These are phyloP conservation scores for Mycena venus DNA, from an alignment of 768 basidiomycete species.

Conservation along the genomic window DNA sequence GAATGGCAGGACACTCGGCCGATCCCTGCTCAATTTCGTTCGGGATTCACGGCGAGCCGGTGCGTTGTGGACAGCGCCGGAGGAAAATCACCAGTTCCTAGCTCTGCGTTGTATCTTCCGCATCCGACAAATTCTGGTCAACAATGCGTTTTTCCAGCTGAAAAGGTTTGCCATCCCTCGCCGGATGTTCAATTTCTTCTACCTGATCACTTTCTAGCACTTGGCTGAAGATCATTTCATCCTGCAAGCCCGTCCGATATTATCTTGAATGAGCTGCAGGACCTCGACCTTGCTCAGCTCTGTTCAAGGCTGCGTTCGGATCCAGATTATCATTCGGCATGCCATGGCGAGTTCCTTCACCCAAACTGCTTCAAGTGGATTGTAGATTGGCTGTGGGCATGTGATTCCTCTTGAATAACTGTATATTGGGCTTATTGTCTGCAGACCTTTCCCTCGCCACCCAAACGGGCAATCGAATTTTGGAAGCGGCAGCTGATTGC, in stretches of 20 bases:
- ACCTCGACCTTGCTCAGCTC: background rate
- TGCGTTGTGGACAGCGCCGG: background rate
- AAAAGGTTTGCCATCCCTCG: background rate
- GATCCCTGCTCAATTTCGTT: background rate
- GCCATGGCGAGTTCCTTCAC: background rate
- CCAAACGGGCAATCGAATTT: background rate
- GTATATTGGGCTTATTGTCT: background rate
- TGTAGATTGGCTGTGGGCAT: background rate
- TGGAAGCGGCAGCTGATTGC: background rate
- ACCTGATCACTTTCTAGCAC: background rate
- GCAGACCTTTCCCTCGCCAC: background rate
- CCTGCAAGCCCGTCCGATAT: background rate
- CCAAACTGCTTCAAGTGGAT: background rate
- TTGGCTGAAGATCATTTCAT: background rate
- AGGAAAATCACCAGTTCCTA: background rate
- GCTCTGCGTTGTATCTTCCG: slow-evolving; percentile 1
- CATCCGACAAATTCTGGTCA: background rate
- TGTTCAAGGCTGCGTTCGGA: background rate
- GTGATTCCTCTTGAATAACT: background rate
- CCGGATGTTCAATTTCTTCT: background rate
- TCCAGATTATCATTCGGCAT: background rate
- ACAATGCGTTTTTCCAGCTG: background rate
- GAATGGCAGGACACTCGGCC: too few relatives aligned
- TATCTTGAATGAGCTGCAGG: background rate
- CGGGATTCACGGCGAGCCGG: background rate